A percentile compares a stretch with the other conserved stretches of the same genome.
phyloP scores from a whole-genome alignment of 495 filamentous ascomycete species.

The Talaromyces proteolyticus region DNA sequence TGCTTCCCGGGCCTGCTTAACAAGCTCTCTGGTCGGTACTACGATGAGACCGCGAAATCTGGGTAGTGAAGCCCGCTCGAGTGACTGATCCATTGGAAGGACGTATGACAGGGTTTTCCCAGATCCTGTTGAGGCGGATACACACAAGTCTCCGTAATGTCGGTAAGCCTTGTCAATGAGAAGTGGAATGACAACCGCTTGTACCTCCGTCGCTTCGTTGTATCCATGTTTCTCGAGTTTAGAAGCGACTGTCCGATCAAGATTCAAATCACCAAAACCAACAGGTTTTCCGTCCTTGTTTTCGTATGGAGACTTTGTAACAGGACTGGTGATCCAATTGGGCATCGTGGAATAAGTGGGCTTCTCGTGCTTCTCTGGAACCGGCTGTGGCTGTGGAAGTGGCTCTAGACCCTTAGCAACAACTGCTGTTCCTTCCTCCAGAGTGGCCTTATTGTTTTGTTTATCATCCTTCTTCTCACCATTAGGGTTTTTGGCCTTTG shows the following conservation, averaged over 20 bases:
- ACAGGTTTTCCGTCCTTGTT: conserved; percentile 17
- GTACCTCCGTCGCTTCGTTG: conserved; percentile 75
- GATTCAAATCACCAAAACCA: conserved; percentile 56
- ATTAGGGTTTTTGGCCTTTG: conserved; percentile 16
- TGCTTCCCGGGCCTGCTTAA: conserved; percentile 70
- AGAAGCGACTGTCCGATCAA: conserved; percentile 50
- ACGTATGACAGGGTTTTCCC: conserved; percentile 91
- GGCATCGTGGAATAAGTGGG: conserved; percentile 44
- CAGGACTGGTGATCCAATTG: conserved; percentile 70
- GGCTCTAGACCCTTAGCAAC: conserved; percentile 66
- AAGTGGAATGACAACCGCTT: conserved; percentile 73
- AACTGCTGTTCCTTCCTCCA: conserved; percentile 24
- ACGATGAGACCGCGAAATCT: conserved; percentile 73
- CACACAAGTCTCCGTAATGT: conserved; percentile 68
- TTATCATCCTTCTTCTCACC: conserved; percentile 18
- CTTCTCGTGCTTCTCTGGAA: conserved; percentile 41
- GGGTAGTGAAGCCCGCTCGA: conserved; percentile 53
- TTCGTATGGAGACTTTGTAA: conserved; percentile 52
- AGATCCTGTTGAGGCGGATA: conserved; percentile 87
- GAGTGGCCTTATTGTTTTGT: conserved; percentile 15
- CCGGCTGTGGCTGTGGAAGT: conserved; percentile 67
- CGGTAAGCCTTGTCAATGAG: conserved; percentile 54
- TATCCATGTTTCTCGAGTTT: conserved; percentile 60
- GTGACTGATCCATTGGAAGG: conserved; percentile 73
- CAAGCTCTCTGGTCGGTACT: conserved; percentile 84